Percentiles rank a stretch among this genome's conserved stretches.
These are phyloP conservation scores for Candida stauntonica DNA, from an alignment of 805 yeast species.

Conservation along the genomic window DNA sequence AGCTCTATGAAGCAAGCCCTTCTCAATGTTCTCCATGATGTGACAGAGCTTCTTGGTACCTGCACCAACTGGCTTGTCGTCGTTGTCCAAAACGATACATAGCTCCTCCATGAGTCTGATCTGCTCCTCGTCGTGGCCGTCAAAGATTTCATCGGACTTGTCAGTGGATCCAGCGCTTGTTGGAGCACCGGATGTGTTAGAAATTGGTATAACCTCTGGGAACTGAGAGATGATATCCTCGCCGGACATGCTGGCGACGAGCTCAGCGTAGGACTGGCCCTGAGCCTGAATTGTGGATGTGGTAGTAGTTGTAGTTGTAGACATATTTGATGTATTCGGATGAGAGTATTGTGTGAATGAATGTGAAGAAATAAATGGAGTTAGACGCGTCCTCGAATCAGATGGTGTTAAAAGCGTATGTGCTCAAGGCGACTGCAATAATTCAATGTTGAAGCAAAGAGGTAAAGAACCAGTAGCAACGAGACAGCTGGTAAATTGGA, in stretches of 20 bases:
- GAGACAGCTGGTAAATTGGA: no score
- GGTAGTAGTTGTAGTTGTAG: slow-evolving; percentile 4
- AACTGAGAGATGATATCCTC: slow-evolving; percentile 52
- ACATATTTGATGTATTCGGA: slow-evolving; percentile 1
- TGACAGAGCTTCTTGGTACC: slow-evolving; percentile 91
- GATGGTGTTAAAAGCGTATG: no score
- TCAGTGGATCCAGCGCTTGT: slow-evolving; percentile 32
- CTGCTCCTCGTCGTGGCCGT: slow-evolving; percentile 92
- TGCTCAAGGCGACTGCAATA: no score
- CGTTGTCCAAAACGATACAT: slow-evolving; percentile 86
- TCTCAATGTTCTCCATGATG: slow-evolving; percentile 78
- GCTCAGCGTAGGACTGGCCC: slow-evolving; percentile 36
- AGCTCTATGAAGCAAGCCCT: slow-evolving; percentile 90
- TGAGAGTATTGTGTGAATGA: no score
- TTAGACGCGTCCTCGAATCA: no score
- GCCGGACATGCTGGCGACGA: slow-evolving; percentile 48
- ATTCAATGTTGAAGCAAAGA: no score
- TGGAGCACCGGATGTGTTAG: slow-evolving; percentile 53
- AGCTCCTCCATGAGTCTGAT: slow-evolving; percentile 93
- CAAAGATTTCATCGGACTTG: slow-evolving; percentile 47
- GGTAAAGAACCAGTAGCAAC: no score
- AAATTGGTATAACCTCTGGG: slow-evolving; percentile 64
- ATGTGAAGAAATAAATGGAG: no score
- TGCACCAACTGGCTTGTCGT: slow-evolving; percentile 86
- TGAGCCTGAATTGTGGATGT: slow-evolving; percentile 9